These are phyloP conservation scores for Candida orba DNA, from an alignment of 805 yeast genomes.

Conservation along the genomic window DNA sequence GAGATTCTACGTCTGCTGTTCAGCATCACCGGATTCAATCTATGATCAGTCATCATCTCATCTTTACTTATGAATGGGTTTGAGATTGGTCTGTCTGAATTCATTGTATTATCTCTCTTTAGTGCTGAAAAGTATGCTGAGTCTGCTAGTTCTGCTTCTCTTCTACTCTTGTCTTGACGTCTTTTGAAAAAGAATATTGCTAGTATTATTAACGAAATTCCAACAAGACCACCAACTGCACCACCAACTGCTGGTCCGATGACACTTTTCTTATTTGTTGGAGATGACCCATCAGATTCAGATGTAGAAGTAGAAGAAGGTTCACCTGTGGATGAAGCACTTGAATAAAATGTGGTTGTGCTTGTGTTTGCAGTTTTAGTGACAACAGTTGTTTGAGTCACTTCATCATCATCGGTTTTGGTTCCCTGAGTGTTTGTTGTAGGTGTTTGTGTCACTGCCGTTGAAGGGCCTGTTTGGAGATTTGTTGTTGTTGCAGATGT, in stretches of 20 bases:
- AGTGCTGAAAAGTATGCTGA: conserved; percentile 52
- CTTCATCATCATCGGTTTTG: neutral
- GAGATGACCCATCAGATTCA: neutral
- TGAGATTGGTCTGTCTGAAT: conserved; percentile 25
- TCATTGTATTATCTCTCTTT: conserved; percentile 33
- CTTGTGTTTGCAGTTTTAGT: conserved; percentile 11
- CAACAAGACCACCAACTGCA: conserved; percentile 50
- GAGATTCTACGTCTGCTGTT: conserved; percentile 71
- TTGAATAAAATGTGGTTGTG: conserved; percentile 17
- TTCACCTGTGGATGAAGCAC: conserved; percentile 17
- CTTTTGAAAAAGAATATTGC: conserved; percentile 33
- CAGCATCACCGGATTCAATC: conserved; percentile 67
- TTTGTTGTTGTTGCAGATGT: conserved; percentile 3
- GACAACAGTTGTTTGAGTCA: conserved; percentile 13
- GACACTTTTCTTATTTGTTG: conserved; percentile 18
- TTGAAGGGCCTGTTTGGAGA: conserved; percentile 12
- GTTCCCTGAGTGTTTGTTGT: conserved; percentile 13
- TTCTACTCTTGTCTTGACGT: conserved; percentile 25
- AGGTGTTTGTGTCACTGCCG: conserved; percentile 18
- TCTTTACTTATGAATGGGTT: conserved; percentile 61
- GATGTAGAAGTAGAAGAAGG: conserved; percentile 13
- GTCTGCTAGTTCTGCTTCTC: conserved; percentile 44
- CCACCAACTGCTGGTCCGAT: conserved; percentile 60
- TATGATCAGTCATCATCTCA: conserved; percentile 51
- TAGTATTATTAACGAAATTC: conserved; percentile 35